These are phyloP conservation scores for Fusarium brevicatenulatum DNA, from an alignment of 2,329 filamentous ascomycete species.

Conservation along the genomic window DNA sequence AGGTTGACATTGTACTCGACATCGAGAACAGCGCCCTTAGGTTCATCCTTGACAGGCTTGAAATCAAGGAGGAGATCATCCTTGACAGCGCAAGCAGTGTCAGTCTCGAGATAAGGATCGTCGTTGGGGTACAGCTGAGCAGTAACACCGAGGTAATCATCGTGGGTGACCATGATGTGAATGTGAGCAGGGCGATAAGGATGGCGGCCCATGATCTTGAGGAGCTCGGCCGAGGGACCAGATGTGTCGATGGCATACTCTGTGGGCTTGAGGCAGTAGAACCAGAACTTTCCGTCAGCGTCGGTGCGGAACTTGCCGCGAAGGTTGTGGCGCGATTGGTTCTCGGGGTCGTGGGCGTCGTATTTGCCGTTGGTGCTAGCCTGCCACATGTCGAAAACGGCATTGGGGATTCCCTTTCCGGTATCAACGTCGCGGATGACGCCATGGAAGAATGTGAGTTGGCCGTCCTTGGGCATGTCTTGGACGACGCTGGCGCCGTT, in stretches of 20 bases:
- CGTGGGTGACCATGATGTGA: conserved; percentile 66
- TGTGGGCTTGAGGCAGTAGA: conserved; percentile 80
- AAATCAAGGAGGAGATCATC: conserved; percentile 62
- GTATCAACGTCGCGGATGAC: conserved; percentile 72
- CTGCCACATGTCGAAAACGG: conserved; percentile 83
- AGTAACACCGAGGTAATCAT: conserved; percentile 76
- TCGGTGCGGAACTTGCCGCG: conserved; percentile 80
- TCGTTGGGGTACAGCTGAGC: conserved; percentile 81
- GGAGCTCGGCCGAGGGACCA: conserved; percentile 57
- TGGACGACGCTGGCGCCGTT: conserved; percentile 75
- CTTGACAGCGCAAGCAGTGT: conserved; percentile 64
- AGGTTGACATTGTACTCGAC: conserved; percentile 57
- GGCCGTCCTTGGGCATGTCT: conserved; percentile 66
- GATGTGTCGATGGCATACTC: conserved; percentile 77
- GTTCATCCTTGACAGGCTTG: conserved; percentile 54
- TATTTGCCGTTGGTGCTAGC: conserved; percentile 80
- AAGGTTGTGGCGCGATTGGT: conserved; percentile 78
- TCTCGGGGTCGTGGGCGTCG: conserved; percentile 78
- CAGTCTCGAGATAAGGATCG: conserved; percentile 68
- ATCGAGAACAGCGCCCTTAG: conserved; percentile 50
- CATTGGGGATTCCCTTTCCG: conserved; percentile 71
- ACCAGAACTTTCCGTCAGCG: conserved; percentile 74
- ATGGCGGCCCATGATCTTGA: conserved; percentile 59
- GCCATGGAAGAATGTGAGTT: conserved; percentile 75
- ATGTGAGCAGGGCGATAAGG: conserved; percentile 62